Conservation (phyloP, 176 grass and related monocot species). For the Aegilops speltoides region DNA sequence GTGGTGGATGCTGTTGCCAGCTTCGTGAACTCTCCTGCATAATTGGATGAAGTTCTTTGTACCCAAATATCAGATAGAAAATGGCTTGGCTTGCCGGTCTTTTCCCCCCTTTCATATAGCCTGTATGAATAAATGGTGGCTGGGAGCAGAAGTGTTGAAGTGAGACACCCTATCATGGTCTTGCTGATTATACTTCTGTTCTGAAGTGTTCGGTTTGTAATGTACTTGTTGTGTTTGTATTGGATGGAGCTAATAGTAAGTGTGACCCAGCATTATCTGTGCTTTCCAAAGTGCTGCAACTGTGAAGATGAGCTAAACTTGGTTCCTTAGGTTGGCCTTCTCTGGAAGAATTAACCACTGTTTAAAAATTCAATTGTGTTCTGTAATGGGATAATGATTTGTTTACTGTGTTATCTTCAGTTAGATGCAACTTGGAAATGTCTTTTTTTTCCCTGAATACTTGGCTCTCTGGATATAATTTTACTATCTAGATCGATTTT, state of each 20-base stretch:
- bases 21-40: constrained; percentile 40
- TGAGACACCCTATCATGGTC: neutral
- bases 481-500: neutral
- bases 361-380: neutral
- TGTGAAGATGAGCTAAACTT: neutral
- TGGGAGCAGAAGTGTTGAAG: neutral
- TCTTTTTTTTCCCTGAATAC: neutral
- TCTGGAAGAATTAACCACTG: neutral
- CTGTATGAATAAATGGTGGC: constrained; percentile 30
- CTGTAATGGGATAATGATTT: neutral
- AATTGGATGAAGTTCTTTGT: neutral
- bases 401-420: neutral
- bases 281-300: constrained; percentile 5
- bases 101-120: neutral
- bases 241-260: neutral
- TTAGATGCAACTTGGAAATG: neutral
- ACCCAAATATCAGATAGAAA: neutral
- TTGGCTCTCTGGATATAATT: neutral
- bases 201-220: neutral
- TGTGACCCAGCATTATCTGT: neutral
- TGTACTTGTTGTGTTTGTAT: neutral
- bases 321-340: neutral
- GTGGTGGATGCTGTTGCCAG: constrained; percentile 35
- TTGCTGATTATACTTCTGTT: constrained; percentile 1
- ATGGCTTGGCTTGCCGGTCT: neutral